Percentiles rank a stretch among this genome's conserved stretches.
Evolutionary conservation across 306 rosid genomes (phyloP).

Genomic region (Hippophae gyantsensis): DNA sequence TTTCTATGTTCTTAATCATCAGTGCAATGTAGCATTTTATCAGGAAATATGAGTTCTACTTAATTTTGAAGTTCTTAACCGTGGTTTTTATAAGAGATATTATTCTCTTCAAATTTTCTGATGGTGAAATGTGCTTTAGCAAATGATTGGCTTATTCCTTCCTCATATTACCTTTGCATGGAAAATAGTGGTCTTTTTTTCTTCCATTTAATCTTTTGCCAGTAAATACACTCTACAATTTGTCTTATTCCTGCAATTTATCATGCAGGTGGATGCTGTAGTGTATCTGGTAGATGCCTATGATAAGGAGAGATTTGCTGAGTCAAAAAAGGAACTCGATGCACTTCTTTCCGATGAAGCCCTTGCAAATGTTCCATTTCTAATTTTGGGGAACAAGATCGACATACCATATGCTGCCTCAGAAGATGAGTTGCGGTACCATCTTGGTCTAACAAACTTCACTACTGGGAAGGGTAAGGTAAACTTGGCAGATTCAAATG

Average conservation of each 20-base stretch:
- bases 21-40: no score
- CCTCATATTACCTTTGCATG: no score
- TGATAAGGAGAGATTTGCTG: conserved; percentile 77
- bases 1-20: no score
- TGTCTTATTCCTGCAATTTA: neutral
- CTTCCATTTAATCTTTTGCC: no score
- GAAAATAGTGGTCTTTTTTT: no score
- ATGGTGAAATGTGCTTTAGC: no score
- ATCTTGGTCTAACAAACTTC: conserved; percentile 67
- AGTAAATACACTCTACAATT: no score
- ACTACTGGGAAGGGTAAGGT: conserved; percentile 91
- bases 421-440: conserved; percentile 69
- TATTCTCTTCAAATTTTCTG: no score
- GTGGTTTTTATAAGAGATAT: no score
- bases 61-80: no score
- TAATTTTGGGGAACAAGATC: conserved; percentile 77
- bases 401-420: conserved; percentile 82
- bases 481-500: conserved; percentile 53
- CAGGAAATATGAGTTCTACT: no score
- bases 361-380: conserved; percentile 62
- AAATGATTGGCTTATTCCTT: no score
- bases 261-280: conserved; percentile 72
- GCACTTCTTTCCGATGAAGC: conserved; percentile 75
- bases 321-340: conserved; percentile 73
- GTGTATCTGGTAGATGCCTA: conserved; percentile 68